Percentiles rank a stretch among this genome's conserved stretches.
Conservation (phyloP, 176 grass and related monocot species). For the Oryza punctata region DNA sequence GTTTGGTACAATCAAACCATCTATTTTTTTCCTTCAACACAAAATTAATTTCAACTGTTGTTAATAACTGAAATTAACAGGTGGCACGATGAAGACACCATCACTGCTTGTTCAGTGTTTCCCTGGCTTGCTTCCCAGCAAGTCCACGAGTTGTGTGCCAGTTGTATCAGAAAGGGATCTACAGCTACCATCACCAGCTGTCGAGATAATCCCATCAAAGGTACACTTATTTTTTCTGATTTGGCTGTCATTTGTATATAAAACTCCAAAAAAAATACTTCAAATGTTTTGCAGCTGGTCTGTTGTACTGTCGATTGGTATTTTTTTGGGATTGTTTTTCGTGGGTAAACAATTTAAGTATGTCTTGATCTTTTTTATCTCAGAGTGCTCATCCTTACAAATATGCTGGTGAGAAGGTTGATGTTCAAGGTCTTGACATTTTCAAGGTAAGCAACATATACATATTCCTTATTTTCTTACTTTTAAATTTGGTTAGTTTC, state of each 20-base stretch:
- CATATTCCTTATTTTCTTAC: not conserved
- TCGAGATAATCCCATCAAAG: slow-evolving; percentile 91
- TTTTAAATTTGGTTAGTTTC: not conserved
- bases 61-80: slow-evolving; percentile 4
- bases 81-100: slow-evolving; percentile 65
- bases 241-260: slow-evolving; percentile 20
- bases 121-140: slow-evolving; percentile 67
- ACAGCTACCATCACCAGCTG: slow-evolving; percentile 80
- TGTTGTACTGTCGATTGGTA: not conserved
- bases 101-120: slow-evolving; percentile 81
- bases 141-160: slow-evolving; percentile 60
- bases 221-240: slow-evolving; percentile 23
- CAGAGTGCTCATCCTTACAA: slow-evolving; percentile 93
- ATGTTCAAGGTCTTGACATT: slow-evolving; percentile 84
- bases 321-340: not conserved
- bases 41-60: slow-evolving; percentile 18
- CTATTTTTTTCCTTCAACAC: not conserved
- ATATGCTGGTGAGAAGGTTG: slow-evolving; percentile 94
- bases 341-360: not conserved
- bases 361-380: slow-evolving; percentile 18
- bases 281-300: not conserved
- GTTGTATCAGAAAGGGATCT: slow-evolving; percentile 83
- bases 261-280: not conserved
- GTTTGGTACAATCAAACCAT: not conserved
- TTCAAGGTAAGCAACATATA: slow-evolving; percentile 63